Evolutionary conservation across 2,329 filamentous ascomycete genomes (phyloP).

Genomic region (Alternaria sp.): DNA sequence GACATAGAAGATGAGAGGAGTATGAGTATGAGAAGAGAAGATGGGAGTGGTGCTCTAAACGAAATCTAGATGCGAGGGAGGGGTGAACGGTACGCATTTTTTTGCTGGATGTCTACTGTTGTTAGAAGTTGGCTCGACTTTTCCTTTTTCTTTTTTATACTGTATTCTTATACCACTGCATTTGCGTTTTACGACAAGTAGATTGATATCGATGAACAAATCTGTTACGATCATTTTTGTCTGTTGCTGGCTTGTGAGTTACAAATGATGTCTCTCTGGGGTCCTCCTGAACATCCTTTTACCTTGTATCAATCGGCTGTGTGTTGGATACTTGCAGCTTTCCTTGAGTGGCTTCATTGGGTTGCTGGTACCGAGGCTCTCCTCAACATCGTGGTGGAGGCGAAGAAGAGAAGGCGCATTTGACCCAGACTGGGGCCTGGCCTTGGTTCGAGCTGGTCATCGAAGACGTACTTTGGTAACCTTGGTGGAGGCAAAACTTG

Average conservation of each 20-base stretch:
- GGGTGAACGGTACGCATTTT: not conserved
- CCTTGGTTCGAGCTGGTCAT: not conserved
- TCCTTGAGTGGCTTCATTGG: not conserved
- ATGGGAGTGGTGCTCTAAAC: not conserved
- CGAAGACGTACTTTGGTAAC: not conserved
- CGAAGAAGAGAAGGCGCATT: not conserved
- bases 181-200: not conserved
- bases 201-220: not conserved
- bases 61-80: not conserved
- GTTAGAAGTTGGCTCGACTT: not conserved
- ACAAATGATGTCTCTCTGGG: not conserved
- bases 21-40: not conserved
- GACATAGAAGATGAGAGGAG: not conserved
- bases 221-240: not conserved
- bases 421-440: not conserved
- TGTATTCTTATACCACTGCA: slow-evolving; percentile 1
- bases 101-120: not conserved
- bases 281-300: no score
- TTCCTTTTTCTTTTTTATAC: not conserved
- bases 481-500: not conserved
- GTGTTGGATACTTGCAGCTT: not conserved
- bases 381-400: not conserved
- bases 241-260: not conserved
- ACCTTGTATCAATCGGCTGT: not conserved
- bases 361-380: not conserved